phyloP scores from a whole-genome alignment of 768 basidiomycete genomes.

The Cystofilobasidium capitatum region DNA sequence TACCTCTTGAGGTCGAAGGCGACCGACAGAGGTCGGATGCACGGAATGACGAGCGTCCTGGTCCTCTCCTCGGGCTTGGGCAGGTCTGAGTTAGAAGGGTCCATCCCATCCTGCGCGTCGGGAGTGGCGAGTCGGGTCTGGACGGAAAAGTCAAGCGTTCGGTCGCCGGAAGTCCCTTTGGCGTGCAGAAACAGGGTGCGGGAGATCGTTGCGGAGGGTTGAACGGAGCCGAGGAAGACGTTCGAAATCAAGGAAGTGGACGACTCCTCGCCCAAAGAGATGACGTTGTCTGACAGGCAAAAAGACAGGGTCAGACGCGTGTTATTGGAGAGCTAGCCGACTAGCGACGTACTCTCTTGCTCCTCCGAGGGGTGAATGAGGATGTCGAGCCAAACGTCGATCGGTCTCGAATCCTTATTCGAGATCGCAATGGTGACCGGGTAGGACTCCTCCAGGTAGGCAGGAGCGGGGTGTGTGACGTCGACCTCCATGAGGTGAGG shows the following conservation, averaged over 20 bases:
- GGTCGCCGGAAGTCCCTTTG: conserved; percentile 5
- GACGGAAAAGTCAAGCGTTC: conserved; percentile 19
- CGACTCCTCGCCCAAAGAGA: conserved; percentile 53
- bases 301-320: neutral
- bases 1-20: conserved; percentile 6
- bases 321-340: neutral
- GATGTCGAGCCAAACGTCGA: conserved; percentile 62
- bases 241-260: conserved; percentile 47
- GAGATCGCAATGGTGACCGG: conserved; percentile 60
- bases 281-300: conserved; percentile 25
- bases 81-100: neutral
- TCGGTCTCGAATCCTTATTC: conserved; percentile 59
- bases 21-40: conserved; percentile 14
- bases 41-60: conserved; percentile 6
- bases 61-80: conserved; percentile 1
- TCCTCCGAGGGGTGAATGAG: conserved; percentile 73
- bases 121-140: conserved; percentile 15
- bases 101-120: neutral
- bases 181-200: conserved; percentile 13
- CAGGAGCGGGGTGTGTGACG: conserved; percentile 55
- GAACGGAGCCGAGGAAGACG: conserved; percentile 32
- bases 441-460: conserved; percentile 71
- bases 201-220: conserved; percentile 22
- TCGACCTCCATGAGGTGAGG: conserved; percentile 52
- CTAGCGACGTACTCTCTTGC: conserved; percentile 58